Percentiles rank a stretch among this genome's conserved stretches.
Evolutionary conservation across 73 alveolate genomes (phyloP).

Genomic region (Paramecium biaurelia): DNA sequence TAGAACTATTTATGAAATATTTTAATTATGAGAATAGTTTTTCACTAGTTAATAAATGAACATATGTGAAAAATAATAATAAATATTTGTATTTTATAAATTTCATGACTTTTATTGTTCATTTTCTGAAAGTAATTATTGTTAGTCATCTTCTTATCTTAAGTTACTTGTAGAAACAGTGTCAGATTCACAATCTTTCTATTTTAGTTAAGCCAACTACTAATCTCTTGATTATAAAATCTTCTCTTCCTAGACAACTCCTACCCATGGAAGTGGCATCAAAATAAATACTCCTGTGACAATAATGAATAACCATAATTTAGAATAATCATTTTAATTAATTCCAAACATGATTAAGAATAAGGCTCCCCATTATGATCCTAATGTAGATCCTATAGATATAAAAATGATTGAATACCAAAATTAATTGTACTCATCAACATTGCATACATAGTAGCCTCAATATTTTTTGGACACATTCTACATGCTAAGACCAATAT

Average conservation of each 20-base stretch:
- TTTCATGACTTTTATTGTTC: not conserved
- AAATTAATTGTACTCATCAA: slow-evolving; percentile 79
- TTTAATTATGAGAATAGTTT: no score
- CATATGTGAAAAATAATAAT: not conserved
- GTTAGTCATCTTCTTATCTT: not conserved
- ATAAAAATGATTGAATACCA: slow-evolving; percentile 54
- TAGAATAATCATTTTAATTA: slow-evolving; percentile 69
- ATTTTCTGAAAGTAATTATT: not conserved
- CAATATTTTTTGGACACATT: slow-evolving; percentile 85
- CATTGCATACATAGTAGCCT: slow-evolving; percentile 86
- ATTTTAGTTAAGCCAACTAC: not conserved
- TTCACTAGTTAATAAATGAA: not conserved
- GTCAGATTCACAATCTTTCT: not conserved
- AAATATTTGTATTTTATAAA: not conserved
- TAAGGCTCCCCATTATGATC: slow-evolving; percentile 76
- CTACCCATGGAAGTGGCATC: slow-evolving; percentile 43
- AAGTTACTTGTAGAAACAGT: not conserved
- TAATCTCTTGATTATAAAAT: not conserved
- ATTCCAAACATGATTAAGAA: slow-evolving; percentile 71
- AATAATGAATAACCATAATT: slow-evolving; percentile 71
- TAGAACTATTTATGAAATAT: no score
- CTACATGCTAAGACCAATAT: slow-evolving; percentile 80
- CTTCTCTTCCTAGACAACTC: slow-evolving; percentile 4
- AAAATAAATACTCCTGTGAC: slow-evolving; percentile 21
- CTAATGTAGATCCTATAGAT: not conserved